Percentiles rank a stretch among this genome's conserved stretches.
Conservation (phyloP, 129 eudicot genomes). For the Sambucus nigra region DNA sequence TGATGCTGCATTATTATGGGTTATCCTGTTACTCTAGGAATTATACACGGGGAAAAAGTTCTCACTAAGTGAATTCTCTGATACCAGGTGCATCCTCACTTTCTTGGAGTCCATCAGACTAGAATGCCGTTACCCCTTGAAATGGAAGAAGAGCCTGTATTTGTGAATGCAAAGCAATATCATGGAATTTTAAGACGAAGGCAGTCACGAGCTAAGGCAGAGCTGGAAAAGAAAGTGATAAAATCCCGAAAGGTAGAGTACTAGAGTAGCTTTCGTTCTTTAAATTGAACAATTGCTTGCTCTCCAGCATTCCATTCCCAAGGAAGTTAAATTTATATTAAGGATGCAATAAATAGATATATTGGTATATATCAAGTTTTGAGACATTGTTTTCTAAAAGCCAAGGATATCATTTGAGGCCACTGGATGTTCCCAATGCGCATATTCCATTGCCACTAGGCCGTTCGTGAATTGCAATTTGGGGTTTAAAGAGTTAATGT, state of each 20-base stretch:
- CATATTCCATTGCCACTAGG: neutral
- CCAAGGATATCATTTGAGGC: neutral
- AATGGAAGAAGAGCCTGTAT: slow-evolving; percentile 77
- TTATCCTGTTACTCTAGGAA: neutral
- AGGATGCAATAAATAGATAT: too few relatives aligned
- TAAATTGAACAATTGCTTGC: neutral
- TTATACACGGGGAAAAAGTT: neutral
- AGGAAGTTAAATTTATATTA: neutral
- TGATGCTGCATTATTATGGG: neutral
- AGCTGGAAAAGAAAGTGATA: slow-evolving; percentile 47
- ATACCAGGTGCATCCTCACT: slow-evolving; percentile 46
- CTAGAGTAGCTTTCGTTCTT: neutral
- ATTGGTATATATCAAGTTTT: too few relatives aligned
- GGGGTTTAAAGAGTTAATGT: too few relatives aligned
- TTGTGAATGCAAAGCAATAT: slow-evolving; percentile 70
- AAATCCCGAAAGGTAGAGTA: slow-evolving; percentile 49
- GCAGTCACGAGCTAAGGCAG: slow-evolving; percentile 71
- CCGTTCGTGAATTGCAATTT: neutral
- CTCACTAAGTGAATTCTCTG: neutral
- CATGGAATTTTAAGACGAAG: slow-evolving; percentile 73
- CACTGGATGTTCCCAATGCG: neutral
- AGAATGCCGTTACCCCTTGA: slow-evolving; percentile 55
- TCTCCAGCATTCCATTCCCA: neutral
- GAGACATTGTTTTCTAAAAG: too few relatives aligned
- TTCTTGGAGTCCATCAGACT: slow-evolving; percentile 39